Percentiles rank a stretch among this genome's conserved stretches.
Conservation (phyloP, 257 asterid species). For the Solanum infundibuliforme region DNA sequence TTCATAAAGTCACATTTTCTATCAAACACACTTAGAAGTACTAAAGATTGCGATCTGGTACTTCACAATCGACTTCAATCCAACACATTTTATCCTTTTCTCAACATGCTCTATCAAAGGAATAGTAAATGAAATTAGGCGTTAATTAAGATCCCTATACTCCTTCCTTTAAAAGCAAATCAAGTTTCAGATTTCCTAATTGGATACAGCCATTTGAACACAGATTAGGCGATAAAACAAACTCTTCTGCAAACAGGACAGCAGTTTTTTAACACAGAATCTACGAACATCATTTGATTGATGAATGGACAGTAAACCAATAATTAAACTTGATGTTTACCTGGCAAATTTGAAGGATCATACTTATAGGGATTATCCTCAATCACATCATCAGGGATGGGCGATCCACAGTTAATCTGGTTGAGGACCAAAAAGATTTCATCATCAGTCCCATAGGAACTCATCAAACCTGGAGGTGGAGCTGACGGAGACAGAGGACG, state of each 20-base stretch:
- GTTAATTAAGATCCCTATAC: not conserved
- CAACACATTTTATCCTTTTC: not conserved
- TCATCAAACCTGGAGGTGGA: slow-evolving; percentile 12
- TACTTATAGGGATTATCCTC: slow-evolving; percentile 38
- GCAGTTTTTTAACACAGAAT: not conserved
- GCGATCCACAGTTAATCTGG: slow-evolving; percentile 18
- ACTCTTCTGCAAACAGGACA: not conserved
- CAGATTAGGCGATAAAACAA: not conserved
- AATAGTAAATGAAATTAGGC: not conserved
- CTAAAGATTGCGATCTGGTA: not conserved
- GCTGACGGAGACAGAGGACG: slow-evolving; percentile 24
- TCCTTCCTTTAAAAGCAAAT: not conserved
- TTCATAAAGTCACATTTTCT: not conserved
- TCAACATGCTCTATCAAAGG: not conserved
- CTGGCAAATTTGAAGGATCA: slow-evolving; percentile 45
- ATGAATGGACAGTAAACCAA: not conserved
- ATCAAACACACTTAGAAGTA: not conserved
- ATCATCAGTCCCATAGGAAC: slow-evolving; percentile 26
- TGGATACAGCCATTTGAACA: not conserved
- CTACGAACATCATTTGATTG: not conserved
- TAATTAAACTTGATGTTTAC: slow-evolving; percentile 16
- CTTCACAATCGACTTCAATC: not conserved
- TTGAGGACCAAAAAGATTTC: slow-evolving; percentile 22
- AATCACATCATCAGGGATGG: slow-evolving; percentile 39
- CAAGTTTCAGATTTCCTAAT: not conserved